Conservation (phyloP, 1,284 basidiomycete species). For the Xerocomus amazonicus region DNA sequence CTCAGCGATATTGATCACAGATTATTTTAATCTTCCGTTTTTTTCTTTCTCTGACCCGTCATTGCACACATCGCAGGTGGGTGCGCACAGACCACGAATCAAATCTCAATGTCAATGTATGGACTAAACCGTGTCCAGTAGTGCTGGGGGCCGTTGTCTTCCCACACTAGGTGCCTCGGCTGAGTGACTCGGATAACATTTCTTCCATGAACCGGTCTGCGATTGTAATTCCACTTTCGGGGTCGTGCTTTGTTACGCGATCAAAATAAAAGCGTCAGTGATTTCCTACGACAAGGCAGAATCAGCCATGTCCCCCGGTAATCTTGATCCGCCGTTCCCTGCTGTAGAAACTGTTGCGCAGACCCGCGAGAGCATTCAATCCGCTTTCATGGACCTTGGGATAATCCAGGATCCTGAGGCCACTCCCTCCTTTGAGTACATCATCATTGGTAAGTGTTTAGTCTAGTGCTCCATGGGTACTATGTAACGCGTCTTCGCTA, state of each 20-base stretch:
- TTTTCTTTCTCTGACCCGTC: too few relatives aligned
- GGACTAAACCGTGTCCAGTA: too few relatives aligned
- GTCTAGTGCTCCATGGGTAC: neutral
- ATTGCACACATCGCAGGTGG: too few relatives aligned
- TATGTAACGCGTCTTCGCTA: neutral
- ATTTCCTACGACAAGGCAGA: neutral
- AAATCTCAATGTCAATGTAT: too few relatives aligned
- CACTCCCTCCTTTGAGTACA: conserved; percentile 13
- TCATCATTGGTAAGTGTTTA: conserved; percentile 14
- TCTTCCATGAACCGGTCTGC: too few relatives aligned
- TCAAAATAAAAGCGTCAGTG: conserved; percentile 1
- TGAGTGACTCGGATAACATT: too few relatives aligned
- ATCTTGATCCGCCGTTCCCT: neutral
- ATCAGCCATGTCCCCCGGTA: conserved; percentile 3
- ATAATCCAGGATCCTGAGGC: neutral
- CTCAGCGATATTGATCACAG: too few relatives aligned
- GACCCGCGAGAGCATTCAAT: conserved; percentile 3
- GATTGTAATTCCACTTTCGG: neutral
- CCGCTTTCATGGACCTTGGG: neutral
- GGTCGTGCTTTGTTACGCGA: neutral
- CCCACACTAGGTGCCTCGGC: neutral
- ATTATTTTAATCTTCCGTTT: too few relatives aligned
- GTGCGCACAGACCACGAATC: too few relatives aligned
- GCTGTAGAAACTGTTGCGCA: neutral
- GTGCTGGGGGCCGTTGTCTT: too few relatives aligned